Conservation (phyloP, 2,329 filamentous ascomycete genomes). For the Alternaria novae-zelandiae region DNA sequence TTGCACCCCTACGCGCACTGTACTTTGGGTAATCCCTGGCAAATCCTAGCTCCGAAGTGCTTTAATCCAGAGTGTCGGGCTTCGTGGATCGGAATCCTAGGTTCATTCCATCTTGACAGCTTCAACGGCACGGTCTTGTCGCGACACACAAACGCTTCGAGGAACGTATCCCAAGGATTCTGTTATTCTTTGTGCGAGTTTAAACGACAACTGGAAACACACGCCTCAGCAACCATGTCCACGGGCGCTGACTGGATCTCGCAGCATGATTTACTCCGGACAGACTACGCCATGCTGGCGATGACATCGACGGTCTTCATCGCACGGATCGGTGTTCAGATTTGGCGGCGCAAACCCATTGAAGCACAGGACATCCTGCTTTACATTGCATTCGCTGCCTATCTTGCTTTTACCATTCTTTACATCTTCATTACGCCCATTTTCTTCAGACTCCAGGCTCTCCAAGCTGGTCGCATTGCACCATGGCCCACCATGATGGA, state of each 20-base stretch:
- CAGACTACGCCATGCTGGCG: constrained; percentile 22
- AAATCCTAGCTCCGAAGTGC: not conserved
- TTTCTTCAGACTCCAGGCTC: constrained; percentile 40
- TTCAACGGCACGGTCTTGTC: not conserved
- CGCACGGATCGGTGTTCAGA: constrained; percentile 19
- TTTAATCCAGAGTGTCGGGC: not conserved
- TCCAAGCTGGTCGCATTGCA: constrained; percentile 24
- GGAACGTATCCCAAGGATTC: not conserved
- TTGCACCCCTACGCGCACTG: not conserved
- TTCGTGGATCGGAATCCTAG: not conserved
- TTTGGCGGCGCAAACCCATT: constrained; percentile 11
- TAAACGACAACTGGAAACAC: not conserved
- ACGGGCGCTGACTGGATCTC: constrained; percentile 21
- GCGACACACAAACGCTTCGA: not conserved
- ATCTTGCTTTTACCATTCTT: constrained; percentile 30
- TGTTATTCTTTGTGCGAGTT: not conserved
- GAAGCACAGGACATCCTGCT: constrained; percentile 29
- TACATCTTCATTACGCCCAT: constrained; percentile 47
- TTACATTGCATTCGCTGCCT: constrained; percentile 35
- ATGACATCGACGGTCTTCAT: constrained; percentile 25
- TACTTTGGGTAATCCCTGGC: not conserved
- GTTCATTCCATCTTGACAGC: not conserved
- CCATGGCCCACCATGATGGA: constrained; percentile 38
- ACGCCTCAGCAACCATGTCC: constrained; percentile 16
- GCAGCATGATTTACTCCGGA: constrained; percentile 16